Evolutionary conservation across 805 yeast genomes (phyloP), one percentile per base, ranked within the genome.

Genomic region (Zygosaccharomyces pseudorouxii): DNA sequence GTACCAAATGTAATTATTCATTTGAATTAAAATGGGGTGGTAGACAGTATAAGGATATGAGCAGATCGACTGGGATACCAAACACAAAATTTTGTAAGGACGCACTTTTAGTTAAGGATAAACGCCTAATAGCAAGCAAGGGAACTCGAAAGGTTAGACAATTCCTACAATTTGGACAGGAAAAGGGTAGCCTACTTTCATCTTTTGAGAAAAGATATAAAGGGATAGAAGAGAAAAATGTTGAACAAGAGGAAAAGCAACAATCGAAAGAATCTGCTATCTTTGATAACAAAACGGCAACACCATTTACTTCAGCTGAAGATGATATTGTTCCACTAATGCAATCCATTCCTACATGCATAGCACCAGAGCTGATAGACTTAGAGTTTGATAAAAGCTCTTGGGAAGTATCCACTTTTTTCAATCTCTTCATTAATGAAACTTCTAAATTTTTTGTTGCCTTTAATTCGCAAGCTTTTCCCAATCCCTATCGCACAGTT

Each of bases 381-480:
- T 27, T 38, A 33, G 45, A 40, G 5, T 39, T 45, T 22, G 16
- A 25, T 12, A 28, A 16, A 22, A 41, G 38, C 30, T 45, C 48
- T 4, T 33, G 31, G 20, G 43, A 71, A 50, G 81, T 82, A 61
- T 69, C 78, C 38, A 81, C 79, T 48, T 70, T 82, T 16, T 80
- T 85, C 66, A 79, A 80, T 51, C 81, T 81, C 53, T 86, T 78
- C 71, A 65, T 80, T 7, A 71, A 79, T 44, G 77, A 78, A 11
- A 84, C 87, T 0, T 78, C 90, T 1, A 73, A 72, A 31, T 69
- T 75, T 22, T 70, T 85, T 16, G 86, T 82, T 5, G 89, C 90
- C 0, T 81, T 86, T 0, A 86, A 86, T 8, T 70, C 76, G 3
- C 60, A 70, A 6, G 57, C 75, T 56, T 69, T 65, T 18, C 79